These are phyloP conservation scores for Phaffomyces opuntiae DNA, from an alignment of 805 yeast species.

Conservation along the genomic window DNA sequence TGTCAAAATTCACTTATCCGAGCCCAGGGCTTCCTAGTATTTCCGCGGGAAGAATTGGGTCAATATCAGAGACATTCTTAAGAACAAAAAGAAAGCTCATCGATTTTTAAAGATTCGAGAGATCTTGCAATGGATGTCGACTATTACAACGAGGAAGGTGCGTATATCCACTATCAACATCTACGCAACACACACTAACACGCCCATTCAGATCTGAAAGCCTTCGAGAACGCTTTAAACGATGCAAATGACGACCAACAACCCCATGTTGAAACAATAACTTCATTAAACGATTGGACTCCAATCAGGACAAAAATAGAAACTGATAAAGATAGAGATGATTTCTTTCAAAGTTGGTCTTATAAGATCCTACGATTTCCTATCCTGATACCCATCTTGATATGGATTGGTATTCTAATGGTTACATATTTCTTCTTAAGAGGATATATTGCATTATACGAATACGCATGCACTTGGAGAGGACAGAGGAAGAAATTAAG, in stretches of 20 bases:
- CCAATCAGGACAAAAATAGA: slow-evolving; percentile 29
- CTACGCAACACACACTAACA: background rate
- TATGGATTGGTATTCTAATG: slow-evolving; percentile 49
- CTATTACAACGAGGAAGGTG: slow-evolving; percentile 26
- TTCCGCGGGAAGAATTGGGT: too few species aligned
- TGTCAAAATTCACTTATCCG: too few species aligned
- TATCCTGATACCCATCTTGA: slow-evolving; percentile 39
- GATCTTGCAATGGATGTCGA: slow-evolving; percentile 14
- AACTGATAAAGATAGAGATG: slow-evolving; percentile 15
- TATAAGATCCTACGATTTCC: slow-evolving; percentile 61
- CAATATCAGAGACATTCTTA: too few species aligned
- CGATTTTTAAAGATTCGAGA: too few species aligned
- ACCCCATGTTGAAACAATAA: slow-evolving; percentile 27
- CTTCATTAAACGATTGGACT: slow-evolving; percentile 41
- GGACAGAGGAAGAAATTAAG: slow-evolving; percentile 49
- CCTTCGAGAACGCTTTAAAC: slow-evolving; percentile 30
- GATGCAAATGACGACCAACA: slow-evolving; percentile 6
- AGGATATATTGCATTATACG: slow-evolving; percentile 55
- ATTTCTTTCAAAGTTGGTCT: slow-evolving; percentile 30
- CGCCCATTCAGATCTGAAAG: slow-evolving; percentile 23
- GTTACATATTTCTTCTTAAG: slow-evolving; percentile 46
- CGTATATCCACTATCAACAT: background rate
- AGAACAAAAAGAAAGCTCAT: too few species aligned
- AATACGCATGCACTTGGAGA: slow-evolving; percentile 51
- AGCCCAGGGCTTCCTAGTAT: too few species aligned